Evolutionary conservation across 805 yeast genomes (phyloP), one percentile per base, ranked within the genome.

Genomic region (Hanseniaspora occidentalis): DNA sequence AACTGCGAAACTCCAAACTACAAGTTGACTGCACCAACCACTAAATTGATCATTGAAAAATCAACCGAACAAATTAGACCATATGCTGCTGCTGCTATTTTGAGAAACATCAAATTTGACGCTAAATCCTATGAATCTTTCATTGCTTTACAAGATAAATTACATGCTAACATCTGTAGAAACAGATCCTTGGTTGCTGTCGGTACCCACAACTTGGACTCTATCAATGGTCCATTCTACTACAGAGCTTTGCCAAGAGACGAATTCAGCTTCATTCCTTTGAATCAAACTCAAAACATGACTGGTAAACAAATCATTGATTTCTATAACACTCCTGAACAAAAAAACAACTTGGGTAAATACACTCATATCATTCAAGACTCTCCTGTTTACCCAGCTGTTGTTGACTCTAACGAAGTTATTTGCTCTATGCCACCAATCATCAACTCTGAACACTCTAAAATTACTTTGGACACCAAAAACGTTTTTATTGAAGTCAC

Each of bases 341-440:
- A 76, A 57, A 96, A 89, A 64, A 85, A 81, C 67, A 84, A 92
- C 58, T 67, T 92, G 52, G 88, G 94, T 50, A 83, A 82, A 61
- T 92, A 74, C 64, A 73, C 89, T 51, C 94, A 80, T 56, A 82
- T 92, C 52, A 84, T 92, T 59, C 78, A 75, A 55, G 84, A 84
- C 60, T 78, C 86, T 24, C 94, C 94, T 20, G 92, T 82, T 38
- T 84, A 74, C 61, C 99, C 99, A 20, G 85, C 88, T 27, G 83
- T 89, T 52, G 70, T 78, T 52, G 98, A 92, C 62, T 62, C 79
- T 43, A 69, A 76, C 33, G 73, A 79, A 53, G 70, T 73, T 7
- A 92, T 92, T 40, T 79, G 94, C 53, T 88, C 97, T 6, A 64
- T 92, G 69, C 99, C 99, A 39, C 99, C 99, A 48, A 81, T 92